phyloP scores from a whole-genome alignment of 495 filamentous ascomycete genomes.

The Xylaria longipes region DNA sequence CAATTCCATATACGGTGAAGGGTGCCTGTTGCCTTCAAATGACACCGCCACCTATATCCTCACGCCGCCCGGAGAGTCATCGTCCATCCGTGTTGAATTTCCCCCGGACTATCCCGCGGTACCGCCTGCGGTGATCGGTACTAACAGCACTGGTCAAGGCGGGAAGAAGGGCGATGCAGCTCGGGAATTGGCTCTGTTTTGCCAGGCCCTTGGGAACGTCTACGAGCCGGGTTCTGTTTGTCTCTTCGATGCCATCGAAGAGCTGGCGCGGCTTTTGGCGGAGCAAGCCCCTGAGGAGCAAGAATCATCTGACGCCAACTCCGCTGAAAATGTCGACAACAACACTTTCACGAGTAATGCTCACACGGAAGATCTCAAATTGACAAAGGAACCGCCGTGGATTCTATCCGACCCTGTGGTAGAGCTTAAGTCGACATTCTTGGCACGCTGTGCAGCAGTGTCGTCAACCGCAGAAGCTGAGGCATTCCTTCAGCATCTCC shows the following conservation, averaged over 20 bases:
- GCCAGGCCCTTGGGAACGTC: slow-evolving; percentile 66
- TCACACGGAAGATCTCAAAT: slow-evolving; percentile 12
- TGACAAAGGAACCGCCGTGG: slow-evolving; percentile 65
- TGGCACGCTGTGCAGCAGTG: slow-evolving; percentile 76
- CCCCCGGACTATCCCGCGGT: slow-evolving; percentile 72
- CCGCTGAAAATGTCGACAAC: background rate
- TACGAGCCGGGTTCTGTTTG: slow-evolving; percentile 80
- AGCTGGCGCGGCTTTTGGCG: slow-evolving; percentile 50
- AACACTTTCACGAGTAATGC: background rate
- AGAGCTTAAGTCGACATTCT: slow-evolving; percentile 88
- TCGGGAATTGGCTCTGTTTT: slow-evolving; percentile 67
- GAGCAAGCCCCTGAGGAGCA: slow-evolving; percentile 23
- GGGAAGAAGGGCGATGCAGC: slow-evolving; percentile 71
- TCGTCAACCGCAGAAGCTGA: slow-evolving; percentile 71
- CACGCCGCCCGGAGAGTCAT: slow-evolving; percentile 53
- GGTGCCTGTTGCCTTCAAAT: slow-evolving; percentile 58
- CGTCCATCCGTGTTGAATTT: slow-evolving; percentile 70
- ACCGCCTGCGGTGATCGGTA: slow-evolving; percentile 74
- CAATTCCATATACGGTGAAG: slow-evolving; percentile 87
- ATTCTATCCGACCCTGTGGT: slow-evolving; percentile 69
- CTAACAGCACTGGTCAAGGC: slow-evolving; percentile 61
- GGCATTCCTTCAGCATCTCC: slow-evolving; percentile 70
- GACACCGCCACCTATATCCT: slow-evolving; percentile 54
- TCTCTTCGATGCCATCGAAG: slow-evolving; percentile 84
- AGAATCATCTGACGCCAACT: background rate